Evolutionary conservation across 208 protist species (phyloP).

Genomic region (Leishmania tropica): DNA sequence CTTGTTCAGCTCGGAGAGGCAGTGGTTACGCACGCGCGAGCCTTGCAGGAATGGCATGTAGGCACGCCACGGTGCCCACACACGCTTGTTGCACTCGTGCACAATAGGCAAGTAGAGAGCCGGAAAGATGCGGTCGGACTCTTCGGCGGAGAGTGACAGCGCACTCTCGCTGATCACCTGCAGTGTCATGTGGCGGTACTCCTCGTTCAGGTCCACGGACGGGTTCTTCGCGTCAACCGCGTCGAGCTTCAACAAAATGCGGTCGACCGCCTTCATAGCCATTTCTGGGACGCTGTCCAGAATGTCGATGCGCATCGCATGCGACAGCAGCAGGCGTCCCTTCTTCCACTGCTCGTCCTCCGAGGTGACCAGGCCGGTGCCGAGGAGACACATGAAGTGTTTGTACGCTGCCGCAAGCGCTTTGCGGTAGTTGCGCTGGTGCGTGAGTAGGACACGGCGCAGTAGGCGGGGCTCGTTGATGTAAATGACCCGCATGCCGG

Average conservation of each 20-base stretch:
- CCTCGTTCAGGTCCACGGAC: slow-evolving; percentile 85
- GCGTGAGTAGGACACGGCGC: slow-evolving; percentile 82
- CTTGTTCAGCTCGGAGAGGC: slow-evolving; percentile 73
- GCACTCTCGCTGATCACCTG: slow-evolving; percentile 88
- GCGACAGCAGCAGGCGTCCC: slow-evolving; percentile 78
- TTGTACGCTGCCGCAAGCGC: slow-evolving; percentile 84
- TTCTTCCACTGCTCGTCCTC: slow-evolving; percentile 91
- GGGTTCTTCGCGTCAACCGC: slow-evolving; percentile 14
- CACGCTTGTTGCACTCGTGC: slow-evolving; percentile 88
- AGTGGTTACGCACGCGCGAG: slow-evolving; percentile 63
- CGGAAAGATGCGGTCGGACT: slow-evolving; percentile 89
- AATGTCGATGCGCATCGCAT: slow-evolving; percentile 88
- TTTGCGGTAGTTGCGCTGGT: slow-evolving; percentile 89
- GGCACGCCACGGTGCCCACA: slow-evolving; percentile 90
- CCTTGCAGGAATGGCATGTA: slow-evolving; percentile 81
- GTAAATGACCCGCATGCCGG: slow-evolving; percentile 82
- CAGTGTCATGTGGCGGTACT: slow-evolving; percentile 92
- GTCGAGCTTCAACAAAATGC: slow-evolving; percentile 69
- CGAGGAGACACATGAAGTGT: slow-evolving; percentile 90
- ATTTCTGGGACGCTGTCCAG: slow-evolving; percentile 82
- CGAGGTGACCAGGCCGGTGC: slow-evolving; percentile 84
- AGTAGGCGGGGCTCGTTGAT: slow-evolving; percentile 82
- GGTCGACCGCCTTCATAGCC: slow-evolving; percentile 63
- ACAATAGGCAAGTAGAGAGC: slow-evolving; percentile 91
- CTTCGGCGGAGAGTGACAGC: slow-evolving; percentile 78